Evolutionary conservation across 352 stramenopile species (phyloP).

Genomic region (Phytophthora palmivora): DNA sequence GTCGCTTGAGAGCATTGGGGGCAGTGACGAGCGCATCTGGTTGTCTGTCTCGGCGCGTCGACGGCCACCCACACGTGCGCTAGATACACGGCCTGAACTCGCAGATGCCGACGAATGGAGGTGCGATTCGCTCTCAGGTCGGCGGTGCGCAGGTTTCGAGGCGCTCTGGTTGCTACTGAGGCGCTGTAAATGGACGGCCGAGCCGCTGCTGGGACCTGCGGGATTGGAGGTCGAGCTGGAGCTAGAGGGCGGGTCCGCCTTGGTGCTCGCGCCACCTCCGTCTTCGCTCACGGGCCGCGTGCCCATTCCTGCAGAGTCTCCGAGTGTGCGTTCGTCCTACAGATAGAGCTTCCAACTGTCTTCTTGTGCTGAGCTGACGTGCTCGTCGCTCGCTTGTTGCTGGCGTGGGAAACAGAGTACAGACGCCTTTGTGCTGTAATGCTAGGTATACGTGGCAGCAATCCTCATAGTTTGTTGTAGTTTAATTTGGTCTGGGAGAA

Average conservation of each 20-base stretch:
- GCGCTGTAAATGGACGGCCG: conserved; percentile 23
- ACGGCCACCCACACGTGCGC: conserved; percentile 21
- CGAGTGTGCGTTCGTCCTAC: neutral
- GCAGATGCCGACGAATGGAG: conserved; percentile 17
- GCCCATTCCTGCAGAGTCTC: conserved; percentile 25
- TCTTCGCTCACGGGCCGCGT: conserved; percentile 38
- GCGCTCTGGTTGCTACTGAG: conserved; percentile 13
- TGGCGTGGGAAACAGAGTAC: conserved; percentile 32
- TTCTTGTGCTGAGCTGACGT: conserved; percentile 21
- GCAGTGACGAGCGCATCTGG: conserved; percentile 45
- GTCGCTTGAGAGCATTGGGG: conserved; percentile 35
- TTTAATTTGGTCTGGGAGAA: neutral
- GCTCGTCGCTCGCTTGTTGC: conserved; percentile 19
- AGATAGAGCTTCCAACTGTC: conserved; percentile 18
- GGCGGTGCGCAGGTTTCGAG: neutral
- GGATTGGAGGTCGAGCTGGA: conserved; percentile 6
- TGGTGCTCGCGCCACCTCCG: conserved; percentile 10
- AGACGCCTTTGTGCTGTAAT: conserved; percentile 1
- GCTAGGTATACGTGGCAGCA: neutral
- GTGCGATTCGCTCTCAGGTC: conserved; percentile 14
- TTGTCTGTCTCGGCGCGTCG: conserved; percentile 44
- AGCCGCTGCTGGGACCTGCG: conserved; percentile 5
- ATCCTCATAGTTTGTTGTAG: neutral
- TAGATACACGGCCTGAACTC: conserved; percentile 18
- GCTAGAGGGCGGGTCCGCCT: conserved; percentile 6